Base-by-base conservation (phyloP, 768 basidiomycete species). In the Paxillus ammoniavirescens region DNA sequence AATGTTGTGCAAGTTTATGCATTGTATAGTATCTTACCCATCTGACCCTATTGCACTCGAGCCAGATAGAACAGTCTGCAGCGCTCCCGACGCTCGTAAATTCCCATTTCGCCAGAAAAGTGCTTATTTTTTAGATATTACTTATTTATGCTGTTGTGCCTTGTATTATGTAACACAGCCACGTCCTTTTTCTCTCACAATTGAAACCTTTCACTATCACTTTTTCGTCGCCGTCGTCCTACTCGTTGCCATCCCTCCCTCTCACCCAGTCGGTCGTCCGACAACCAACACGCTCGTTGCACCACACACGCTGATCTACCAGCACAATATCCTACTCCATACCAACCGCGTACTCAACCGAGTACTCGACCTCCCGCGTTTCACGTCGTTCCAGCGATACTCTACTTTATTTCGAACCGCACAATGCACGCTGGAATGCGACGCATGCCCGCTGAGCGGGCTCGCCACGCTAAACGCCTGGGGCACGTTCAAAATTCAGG, bases 381-480 rank as follows among this genome's bases (percentile, higher is more conserved):
- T 44, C 43, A 40, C 50, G 14, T 23, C 21, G 14, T 33, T 28
- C 35, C 38, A 38, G 10, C 35, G 35, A 35, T 13, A 35, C 35
- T 21, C 23, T 31, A 47, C 31, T 54, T 37, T 30, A 48, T 18
- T 35, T 47, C 53, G 23, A 23, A 28, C 7, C 44, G 28, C 33
- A 42, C 10, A 55, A 70, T 72, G 68, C 65, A 68, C 42, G 47
- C 62, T 1, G 60, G 38, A 40, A 53, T 55, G 53, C 62, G 66
- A 15, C 68, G 70, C 35, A 38, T 62, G 18, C 68, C 69, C 35
- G 65, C 41, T 60, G 69, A 71, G 67, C 70, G 66, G 70, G 68
- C 49, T 40, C 63, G 57, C 50, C 70, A 70, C 47, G 61, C 61
- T 45, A 70, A 70, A 30, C 70, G 69, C 37, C 55, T 70, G 31